Evolutionary conservation across 2,329 filamentous ascomycete genomes (phyloP), one percentile per base, ranked within the genome.

Genomic region (Xylariaceae sp.): DNA sequence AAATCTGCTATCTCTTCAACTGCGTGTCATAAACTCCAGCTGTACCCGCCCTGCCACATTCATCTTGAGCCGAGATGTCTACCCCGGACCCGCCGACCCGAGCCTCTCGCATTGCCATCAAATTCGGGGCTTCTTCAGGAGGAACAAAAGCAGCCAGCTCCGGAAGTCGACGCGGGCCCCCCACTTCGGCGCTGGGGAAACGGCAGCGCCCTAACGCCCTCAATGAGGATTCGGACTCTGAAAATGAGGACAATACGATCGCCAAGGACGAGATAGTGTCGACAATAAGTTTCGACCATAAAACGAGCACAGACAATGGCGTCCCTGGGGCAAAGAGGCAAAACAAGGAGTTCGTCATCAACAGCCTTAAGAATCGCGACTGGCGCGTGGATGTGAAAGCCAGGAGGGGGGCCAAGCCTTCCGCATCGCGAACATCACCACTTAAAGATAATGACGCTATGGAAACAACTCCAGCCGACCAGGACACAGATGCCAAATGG

Each of bases 141-240:
- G 55, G 37, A 21, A 54, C 55, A 17, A 57, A 41, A 21, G 13
- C 52, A 6, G 46, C 51, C 12, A 49, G 51, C 42, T 61, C 58
- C 26, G 43, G 51, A 17, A 62, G 59, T 29, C 50, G 46, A 30
- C 39, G 46, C 4, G 41, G 41, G 9, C 50, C 41, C 12, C 66
- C 66, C 3, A 55, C 67, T 0, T 69, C 70, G 3, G 52, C 61
- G 3, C 56, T 76, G 11, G 72, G 72, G 43, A 76, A 76, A 52
- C 68, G 71, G 13, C 57, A 64, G 30, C 65, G 71, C 43, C 50
- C 63, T 21, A 62, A 63, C 43, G 65, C 65, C 14, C 58, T 71
- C 9, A 60, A 61, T 34, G 59, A 62, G 41, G 63, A 61, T 45
- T 69, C 64, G 28, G 69, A 68, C 33, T 68, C 67, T 5, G 68